phyloP scores from a whole-genome alignment of 2,329 filamentous ascomycete genomes.

The Reticulascus tulasneorum region DNA sequence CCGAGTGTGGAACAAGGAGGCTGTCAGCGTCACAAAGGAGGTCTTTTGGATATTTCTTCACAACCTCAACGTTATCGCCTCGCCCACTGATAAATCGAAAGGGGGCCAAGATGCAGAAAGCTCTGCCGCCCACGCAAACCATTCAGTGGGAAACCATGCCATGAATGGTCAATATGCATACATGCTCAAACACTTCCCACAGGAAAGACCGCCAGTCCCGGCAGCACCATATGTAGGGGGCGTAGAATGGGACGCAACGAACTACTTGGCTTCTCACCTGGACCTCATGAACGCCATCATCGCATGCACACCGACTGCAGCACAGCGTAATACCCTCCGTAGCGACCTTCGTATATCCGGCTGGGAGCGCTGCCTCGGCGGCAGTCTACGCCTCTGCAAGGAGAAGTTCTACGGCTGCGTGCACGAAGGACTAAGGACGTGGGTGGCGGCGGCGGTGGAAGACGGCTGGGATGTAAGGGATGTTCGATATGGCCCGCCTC shows the following conservation, averaged over 20 bases:
- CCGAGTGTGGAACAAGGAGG: slow-evolving; percentile 89
- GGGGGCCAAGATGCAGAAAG: too few species aligned
- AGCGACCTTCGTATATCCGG: slow-evolving; percentile 75
- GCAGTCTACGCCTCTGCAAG: slow-evolving; percentile 84
- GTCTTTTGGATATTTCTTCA: slow-evolving; percentile 99
- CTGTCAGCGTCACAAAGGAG: slow-evolving; percentile 89
- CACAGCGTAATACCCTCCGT: slow-evolving; percentile 75
- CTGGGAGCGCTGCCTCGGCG: slow-evolving; percentile 86
- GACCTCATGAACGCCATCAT: slow-evolving; percentile 90
- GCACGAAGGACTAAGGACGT: slow-evolving; percentile 82
- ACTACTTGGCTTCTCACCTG: slow-evolving; percentile 88
- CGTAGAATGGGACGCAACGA: slow-evolving; percentile 98
- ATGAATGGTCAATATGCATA: slow-evolving; percentile 48
- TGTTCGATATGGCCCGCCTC: slow-evolving; percentile 69
- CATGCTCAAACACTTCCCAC: slow-evolving; percentile 73
- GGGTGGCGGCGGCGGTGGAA: slow-evolving; percentile 81
- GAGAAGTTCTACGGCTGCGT: slow-evolving; percentile 95
- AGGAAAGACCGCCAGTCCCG: slow-evolving; percentile 82
- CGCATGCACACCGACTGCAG: slow-evolving; percentile 67
- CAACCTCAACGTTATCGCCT: slow-evolving; percentile 79
- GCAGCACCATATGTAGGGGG: slow-evolving; percentile 95
- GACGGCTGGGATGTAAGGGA: slow-evolving; percentile 84
- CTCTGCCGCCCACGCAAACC: slow-evolving; percentile 12
- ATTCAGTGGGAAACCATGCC: slow-evolving; percentile 22
- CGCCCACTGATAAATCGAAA: slow-evolving; percentile 45